A percentile compares a stretch with the other conserved stretches of the same genome.
Evolutionary conservation across 805 yeast genomes (phyloP).

Genomic region (Yarrowia hollandica): DNA sequence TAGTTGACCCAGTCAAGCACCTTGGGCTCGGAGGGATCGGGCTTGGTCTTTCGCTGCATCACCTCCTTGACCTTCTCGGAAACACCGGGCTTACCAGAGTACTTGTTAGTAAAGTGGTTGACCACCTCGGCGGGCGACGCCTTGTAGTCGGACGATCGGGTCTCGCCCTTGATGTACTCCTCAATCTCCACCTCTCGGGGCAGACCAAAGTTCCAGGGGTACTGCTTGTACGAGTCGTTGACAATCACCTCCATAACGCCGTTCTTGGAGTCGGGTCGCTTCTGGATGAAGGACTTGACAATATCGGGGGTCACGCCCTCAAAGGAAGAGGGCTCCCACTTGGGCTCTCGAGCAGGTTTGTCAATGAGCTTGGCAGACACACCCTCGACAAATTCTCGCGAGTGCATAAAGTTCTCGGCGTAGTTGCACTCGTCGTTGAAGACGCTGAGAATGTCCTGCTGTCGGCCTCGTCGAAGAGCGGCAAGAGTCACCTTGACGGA

Average conservation of each 20-base stretch:
- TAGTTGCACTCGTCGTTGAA: slow-evolving; percentile 70
- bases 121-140: slow-evolving; percentile 68
- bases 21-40: slow-evolving; percentile 46
- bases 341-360: slow-evolving; percentile 57
- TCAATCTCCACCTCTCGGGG: slow-evolving; percentile 70
- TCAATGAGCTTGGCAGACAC: slow-evolving; percentile 48
- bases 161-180: slow-evolving; percentile 67
- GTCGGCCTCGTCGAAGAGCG: slow-evolving; percentile 61
- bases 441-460: slow-evolving; percentile 61
- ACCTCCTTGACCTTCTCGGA: slow-evolving; percentile 58
- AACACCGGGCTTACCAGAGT: slow-evolving; percentile 57
- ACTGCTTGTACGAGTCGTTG: slow-evolving; percentile 48
- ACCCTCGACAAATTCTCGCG: slow-evolving; percentile 54
- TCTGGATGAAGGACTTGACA: slow-evolving; percentile 37
- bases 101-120: slow-evolving; percentile 53
- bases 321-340: slow-evolving; percentile 50
- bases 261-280: slow-evolving; percentile 40
- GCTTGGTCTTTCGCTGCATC: slow-evolving; percentile 57
- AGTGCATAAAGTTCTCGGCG: slow-evolving; percentile 73
- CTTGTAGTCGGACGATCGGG: slow-evolving; percentile 62
- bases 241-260: slow-evolving; percentile 39
- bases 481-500: slow-evolving; percentile 73
- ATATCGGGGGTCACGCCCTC: slow-evolving; percentile 41
- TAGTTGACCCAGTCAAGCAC: slow-evolving; percentile 50
- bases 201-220: slow-evolving; percentile 73